Evolutionary conservation across 1,284 basidiomycete genomes (phyloP).

Genomic region (Ganoderma lucidum): DNA sequence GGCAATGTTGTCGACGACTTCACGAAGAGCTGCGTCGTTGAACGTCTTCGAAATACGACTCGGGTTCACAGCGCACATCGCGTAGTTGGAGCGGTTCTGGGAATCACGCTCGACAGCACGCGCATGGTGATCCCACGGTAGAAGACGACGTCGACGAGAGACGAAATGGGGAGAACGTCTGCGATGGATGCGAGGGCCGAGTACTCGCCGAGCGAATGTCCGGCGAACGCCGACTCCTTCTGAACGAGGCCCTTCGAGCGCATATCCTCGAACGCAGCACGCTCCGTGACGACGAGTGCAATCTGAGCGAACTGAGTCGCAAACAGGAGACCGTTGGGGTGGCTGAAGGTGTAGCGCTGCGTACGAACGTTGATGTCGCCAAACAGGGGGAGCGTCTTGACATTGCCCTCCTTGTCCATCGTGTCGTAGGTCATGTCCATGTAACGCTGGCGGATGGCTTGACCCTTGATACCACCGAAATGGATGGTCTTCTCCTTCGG

Average conservation of each 20-base stretch:
- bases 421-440: slow-evolving; percentile 99
- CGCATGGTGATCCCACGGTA: slow-evolving; percentile 99
- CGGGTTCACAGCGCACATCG: slow-evolving; percentile 99
- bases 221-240: slow-evolving; percentile 91
- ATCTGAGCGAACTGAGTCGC: slow-evolving; percentile 99
- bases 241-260: slow-evolving; percentile 95
- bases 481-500: slow-evolving; percentile 98
- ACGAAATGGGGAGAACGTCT: slow-evolving; percentile 93
- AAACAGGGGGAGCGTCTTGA: slow-evolving; percentile 95
- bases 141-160: slow-evolving; percentile 98
- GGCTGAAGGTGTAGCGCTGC: slow-evolving; percentile 96
- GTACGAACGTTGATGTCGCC: slow-evolving; percentile 93
- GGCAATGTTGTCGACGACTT: slow-evolving; percentile 93
- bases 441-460: slow-evolving; percentile 96
- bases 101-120: slow-evolving; percentile 96
- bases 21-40: slow-evolving; percentile 90
- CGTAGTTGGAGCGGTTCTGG: slow-evolving; percentile 94
- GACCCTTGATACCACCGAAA: slow-evolving; percentile 98
- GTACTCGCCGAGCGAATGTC: slow-evolving; percentile 98
- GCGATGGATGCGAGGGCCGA: slow-evolving; percentile 97
- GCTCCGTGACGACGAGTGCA: slow-evolving; percentile 96
- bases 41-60: slow-evolving; percentile 94
- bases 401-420: slow-evolving; percentile 93
- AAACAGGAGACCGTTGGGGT: slow-evolving; percentile 94
- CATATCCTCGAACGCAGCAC: slow-evolving; percentile 98